phyloP scores from a whole-genome alignment of 176 grass and related monocot species.

The Chloris gayana region DNA sequence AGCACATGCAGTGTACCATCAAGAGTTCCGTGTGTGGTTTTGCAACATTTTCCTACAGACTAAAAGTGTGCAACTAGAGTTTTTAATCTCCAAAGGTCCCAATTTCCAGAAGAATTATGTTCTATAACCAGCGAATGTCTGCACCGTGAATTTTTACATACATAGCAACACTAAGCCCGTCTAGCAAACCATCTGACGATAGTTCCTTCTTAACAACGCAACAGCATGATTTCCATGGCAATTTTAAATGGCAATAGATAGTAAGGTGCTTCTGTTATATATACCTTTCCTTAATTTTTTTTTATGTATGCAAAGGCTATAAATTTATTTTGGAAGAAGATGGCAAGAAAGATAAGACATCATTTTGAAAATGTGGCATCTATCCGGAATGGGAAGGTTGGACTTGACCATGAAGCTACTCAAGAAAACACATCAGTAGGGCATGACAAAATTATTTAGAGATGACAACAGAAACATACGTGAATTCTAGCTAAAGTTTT shows the following conservation, averaged over 20 bases:
- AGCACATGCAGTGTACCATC: background rate
- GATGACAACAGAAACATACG: background rate
- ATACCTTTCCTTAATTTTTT: background rate
- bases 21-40: background rate
- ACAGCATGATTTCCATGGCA: background rate
- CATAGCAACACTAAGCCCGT: background rate
- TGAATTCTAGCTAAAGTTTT: background rate
- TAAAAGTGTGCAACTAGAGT: background rate
- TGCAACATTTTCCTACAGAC: background rate
- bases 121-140: background rate
- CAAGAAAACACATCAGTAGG: background rate
- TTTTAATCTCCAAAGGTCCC: background rate
- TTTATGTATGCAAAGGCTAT: background rate
- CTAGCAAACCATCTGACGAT: constrained; percentile 1
- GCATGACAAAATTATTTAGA: background rate
- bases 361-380: background rate
- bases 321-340: background rate
- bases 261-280: background rate
- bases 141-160: background rate
- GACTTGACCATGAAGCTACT: background rate
- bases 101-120: background rate
- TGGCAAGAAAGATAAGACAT: background rate
- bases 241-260: background rate
- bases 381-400: background rate
- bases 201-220: background rate